phyloP scores from a whole-genome alignment of 352 stramenopile genomes.

The Plasmopara halstedii region DNA sequence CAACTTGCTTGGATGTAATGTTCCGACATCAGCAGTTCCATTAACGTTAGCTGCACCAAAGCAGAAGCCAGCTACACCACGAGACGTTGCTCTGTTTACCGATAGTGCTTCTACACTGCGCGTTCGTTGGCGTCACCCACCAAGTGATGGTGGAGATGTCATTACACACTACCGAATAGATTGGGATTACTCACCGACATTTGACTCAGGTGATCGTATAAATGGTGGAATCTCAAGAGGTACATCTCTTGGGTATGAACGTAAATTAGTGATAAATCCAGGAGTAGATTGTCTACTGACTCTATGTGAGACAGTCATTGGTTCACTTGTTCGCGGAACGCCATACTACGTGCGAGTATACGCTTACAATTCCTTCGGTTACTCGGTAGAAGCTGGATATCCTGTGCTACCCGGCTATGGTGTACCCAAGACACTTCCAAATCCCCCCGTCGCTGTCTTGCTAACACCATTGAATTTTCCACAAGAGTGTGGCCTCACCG shows the following conservation, averaged over 20 bases:
- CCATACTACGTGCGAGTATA: conserved; percentile 89
- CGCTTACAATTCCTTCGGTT: conserved; percentile 90
- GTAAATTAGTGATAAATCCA: conserved; percentile 57
- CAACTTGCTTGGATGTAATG: conserved; percentile 88
- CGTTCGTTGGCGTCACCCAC: conserved; percentile 85
- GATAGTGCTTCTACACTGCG: conserved; percentile 69
- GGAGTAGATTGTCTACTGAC: conserved; percentile 70
- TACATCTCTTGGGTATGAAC: conserved; percentile 73
- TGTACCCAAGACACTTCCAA: conserved; percentile 69
- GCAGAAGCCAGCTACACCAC: conserved; percentile 82
- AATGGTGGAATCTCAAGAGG: conserved; percentile 28
- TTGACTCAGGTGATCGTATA: conserved; percentile 50
- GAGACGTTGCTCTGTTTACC: conserved; percentile 64
- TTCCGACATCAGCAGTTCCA: conserved; percentile 67
- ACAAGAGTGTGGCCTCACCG: conserved; percentile 37
- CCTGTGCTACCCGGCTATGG: conserved; percentile 54
- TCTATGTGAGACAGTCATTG: conserved; percentile 80
- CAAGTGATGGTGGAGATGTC: conserved; percentile 85
- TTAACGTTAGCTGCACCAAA: conserved; percentile 62
- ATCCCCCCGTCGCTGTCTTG: conserved; percentile 43
- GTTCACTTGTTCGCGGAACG: conserved; percentile 58
- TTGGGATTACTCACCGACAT: conserved; percentile 87
- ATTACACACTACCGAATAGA: conserved; percentile 94
- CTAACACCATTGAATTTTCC: conserved; percentile 24
- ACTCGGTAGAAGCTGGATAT: conserved; percentile 62